Evolutionary conservation across 2,329 filamentous ascomycete species (phyloP).

Genomic region (Phyllosticta citribraziliensis): DNA sequence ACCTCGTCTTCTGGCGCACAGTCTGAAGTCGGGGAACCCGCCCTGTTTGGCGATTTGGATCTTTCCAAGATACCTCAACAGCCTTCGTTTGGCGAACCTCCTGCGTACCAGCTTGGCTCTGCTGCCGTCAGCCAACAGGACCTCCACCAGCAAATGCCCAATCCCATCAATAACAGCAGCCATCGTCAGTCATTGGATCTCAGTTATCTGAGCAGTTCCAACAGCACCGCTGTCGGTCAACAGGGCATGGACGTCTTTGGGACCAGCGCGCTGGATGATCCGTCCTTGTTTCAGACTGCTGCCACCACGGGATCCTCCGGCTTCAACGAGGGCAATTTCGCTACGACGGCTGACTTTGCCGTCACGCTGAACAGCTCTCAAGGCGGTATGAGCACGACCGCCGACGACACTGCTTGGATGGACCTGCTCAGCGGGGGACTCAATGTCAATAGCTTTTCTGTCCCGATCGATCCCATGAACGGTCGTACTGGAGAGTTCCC

Average conservation of each 20-base stretch:
- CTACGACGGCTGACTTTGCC: constrained; percentile 4
- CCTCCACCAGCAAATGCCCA: constrained; percentile 15
- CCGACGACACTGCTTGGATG: constrained; percentile 14
- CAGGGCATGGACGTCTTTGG: neutral
- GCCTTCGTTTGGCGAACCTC: constrained; percentile 17
- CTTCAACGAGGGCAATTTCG: neutral
- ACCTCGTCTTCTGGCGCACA: constrained; percentile 29
- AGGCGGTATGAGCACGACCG: neutral
- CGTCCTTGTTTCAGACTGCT: constrained; percentile 11
- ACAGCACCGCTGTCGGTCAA: constrained; percentile 2
- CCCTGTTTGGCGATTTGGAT: constrained; percentile 26
- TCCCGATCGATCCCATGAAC: constrained; percentile 1
- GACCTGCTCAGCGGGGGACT: constrained; percentile 12
- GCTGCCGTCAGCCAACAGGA: constrained; percentile 16
- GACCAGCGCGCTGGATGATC: constrained; percentile 5
- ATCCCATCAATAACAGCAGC: constrained; percentile 18
- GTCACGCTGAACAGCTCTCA: neutral
- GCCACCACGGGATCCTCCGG: constrained; percentile 1
- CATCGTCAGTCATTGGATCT: constrained; percentile 20
- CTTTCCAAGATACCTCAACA: constrained; percentile 18
- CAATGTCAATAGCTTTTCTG: constrained; percentile 3
- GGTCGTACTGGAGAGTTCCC: constrained; percentile 17
- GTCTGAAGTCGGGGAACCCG: constrained; percentile 29
- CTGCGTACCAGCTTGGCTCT: constrained; percentile 22
- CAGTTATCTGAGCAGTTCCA: constrained; percentile 19